phyloP scores from a whole-genome alignment of 805 yeast species.

The Saccharomycopsis sp. region DNA sequence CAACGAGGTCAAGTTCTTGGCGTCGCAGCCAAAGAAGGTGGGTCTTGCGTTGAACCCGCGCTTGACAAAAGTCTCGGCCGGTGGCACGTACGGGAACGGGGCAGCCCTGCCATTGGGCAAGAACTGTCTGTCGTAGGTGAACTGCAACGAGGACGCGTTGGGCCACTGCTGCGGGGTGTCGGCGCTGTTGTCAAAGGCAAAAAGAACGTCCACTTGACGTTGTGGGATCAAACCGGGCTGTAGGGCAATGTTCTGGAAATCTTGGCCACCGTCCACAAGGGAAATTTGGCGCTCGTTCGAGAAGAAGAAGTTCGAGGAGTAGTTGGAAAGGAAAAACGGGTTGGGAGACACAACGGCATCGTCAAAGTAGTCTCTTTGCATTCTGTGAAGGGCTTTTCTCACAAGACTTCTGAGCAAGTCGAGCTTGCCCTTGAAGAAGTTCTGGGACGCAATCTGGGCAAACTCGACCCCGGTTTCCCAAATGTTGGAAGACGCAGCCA shows the following conservation, averaged over 20 bases:
- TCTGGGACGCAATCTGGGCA: constrained; percentile 42
- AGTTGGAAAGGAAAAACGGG: constrained; percentile 47
- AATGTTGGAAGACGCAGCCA: constrained; percentile 86
- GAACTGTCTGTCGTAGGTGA: constrained; percentile 54
- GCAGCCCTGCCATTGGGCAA: constrained; percentile 43
- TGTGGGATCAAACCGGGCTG: constrained; percentile 51
- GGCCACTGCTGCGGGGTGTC: constrained; percentile 57
- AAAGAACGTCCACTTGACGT: constrained; percentile 49
- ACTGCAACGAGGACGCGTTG: constrained; percentile 49
- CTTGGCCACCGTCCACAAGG: constrained; percentile 68
- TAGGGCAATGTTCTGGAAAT: constrained; percentile 50
- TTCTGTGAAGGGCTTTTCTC: constrained; percentile 34
- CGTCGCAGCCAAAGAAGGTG: constrained; percentile 76
- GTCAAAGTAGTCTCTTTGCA: constrained; percentile 47
- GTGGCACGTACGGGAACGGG: constrained; percentile 76
- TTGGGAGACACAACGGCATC: constrained; percentile 65
- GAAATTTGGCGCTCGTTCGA: constrained; percentile 34
- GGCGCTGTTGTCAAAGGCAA: constrained; percentile 59
- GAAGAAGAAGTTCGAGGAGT: constrained; percentile 32
- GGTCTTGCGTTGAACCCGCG: constrained; percentile 61
- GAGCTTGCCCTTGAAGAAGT: constrained; percentile 31
- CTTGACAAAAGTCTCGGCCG: constrained; percentile 46
- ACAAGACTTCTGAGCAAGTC: constrained; percentile 29
- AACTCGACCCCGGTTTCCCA: constrained; percentile 49
- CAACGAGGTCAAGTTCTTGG: constrained; percentile 49